Percentiles rank a stretch among this genome's conserved stretches.
Evolutionary conservation across 1,284 basidiomycete genomes (phyloP).

Genomic region (Moniliella sp.): DNA sequence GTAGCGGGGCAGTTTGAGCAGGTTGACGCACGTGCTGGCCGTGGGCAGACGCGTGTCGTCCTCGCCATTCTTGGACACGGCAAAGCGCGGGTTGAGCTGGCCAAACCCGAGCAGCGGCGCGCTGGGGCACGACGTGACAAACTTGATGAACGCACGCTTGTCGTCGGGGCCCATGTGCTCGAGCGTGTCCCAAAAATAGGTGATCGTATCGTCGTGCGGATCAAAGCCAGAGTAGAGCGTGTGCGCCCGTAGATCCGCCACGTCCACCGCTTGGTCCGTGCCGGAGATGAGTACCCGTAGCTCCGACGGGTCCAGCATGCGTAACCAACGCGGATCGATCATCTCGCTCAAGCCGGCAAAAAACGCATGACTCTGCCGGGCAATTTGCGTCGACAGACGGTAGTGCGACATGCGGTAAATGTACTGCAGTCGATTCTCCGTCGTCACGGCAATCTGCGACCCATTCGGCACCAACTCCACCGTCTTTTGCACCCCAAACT

Average conservation of each 20-base stretch:
- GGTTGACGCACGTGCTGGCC: constrained; percentile 28
- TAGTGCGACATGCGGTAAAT: constrained; percentile 77
- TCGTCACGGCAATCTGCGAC: constrained; percentile 62
- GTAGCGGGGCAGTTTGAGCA: constrained; percentile 30
- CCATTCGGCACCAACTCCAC: constrained; percentile 66
- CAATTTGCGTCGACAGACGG: constrained; percentile 65
- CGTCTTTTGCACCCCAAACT: constrained; percentile 60
- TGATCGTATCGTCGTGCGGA: constrained; percentile 22
- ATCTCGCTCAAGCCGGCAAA: constrained; percentile 33
- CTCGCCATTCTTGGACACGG: constrained; percentile 18
- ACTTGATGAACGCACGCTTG: constrained; percentile 20
- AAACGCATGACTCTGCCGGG: constrained; percentile 50
- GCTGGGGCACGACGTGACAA: constrained; percentile 29
- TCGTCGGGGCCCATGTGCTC: constrained; percentile 13
- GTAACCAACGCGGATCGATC: constrained; percentile 29
- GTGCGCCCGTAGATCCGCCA: constrained; percentile 19
- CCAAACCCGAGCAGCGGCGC: constrained; percentile 28
- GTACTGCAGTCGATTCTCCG: constrained; percentile 64
- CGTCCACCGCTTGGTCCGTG: constrained; percentile 23
- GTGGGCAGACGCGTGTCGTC: constrained; percentile 25
- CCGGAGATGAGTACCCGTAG: constrained; percentile 22
- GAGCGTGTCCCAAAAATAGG: constrained; percentile 26
- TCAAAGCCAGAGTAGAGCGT: constrained; percentile 26
- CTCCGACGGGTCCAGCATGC: constrained; percentile 26
- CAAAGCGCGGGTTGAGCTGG: constrained; percentile 26